phyloP scores from a whole-genome alignment of 495 filamentous ascomycete species.

The Penicillium macrosclerotiorum region DNA sequence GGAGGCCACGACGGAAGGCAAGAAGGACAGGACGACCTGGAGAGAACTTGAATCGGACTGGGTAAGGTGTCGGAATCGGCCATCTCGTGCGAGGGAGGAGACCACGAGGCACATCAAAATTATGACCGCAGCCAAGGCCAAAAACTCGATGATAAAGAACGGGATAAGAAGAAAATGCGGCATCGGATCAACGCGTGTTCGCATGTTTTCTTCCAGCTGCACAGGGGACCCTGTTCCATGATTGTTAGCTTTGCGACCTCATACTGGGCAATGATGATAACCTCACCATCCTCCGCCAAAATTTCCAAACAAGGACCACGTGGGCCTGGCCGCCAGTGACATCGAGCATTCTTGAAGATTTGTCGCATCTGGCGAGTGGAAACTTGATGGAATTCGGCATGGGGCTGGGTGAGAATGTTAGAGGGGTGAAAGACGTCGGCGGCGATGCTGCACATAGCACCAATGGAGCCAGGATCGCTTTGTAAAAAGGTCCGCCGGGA shows the following conservation, averaged over 20 bases:
- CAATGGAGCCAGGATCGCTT: slow-evolving; percentile 40
- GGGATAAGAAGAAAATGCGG: slow-evolving; percentile 43
- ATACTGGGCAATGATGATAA: too few relatives aligned
- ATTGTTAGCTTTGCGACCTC: too few relatives aligned
- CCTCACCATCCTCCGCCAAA: slow-evolving; percentile 31
- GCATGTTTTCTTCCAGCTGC: slow-evolving; percentile 22
- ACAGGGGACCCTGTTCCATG: slow-evolving; percentile 24
- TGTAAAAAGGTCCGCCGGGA: slow-evolving; percentile 35
- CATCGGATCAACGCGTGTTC: slow-evolving; percentile 32
- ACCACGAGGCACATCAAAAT: slow-evolving; percentile 34
- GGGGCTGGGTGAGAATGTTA: slow-evolving; percentile 32
- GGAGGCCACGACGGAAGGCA: slow-evolving; percentile 39
- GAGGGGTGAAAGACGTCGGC: slow-evolving; percentile 34
- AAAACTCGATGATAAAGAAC: slow-evolving; percentile 40
- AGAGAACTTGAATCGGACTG: slow-evolving; percentile 39
- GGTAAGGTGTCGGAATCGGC: slow-evolving; percentile 33
- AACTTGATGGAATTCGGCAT: slow-evolving; percentile 36
- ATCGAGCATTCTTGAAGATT: slow-evolving; percentile 31
- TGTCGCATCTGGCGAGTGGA: slow-evolving; percentile 38
- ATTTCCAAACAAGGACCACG: slow-evolving; percentile 34
- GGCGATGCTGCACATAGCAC: slow-evolving; percentile 43
- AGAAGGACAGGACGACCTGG: slow-evolving; percentile 36
- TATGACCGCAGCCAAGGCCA: slow-evolving; percentile 34
- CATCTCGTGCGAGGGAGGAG: slow-evolving; percentile 32
- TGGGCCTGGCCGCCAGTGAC: slow-evolving; percentile 34